phyloP scores from a whole-genome alignment of 1,139 yeast genomes.

The Geotrichum candidum region DNA sequence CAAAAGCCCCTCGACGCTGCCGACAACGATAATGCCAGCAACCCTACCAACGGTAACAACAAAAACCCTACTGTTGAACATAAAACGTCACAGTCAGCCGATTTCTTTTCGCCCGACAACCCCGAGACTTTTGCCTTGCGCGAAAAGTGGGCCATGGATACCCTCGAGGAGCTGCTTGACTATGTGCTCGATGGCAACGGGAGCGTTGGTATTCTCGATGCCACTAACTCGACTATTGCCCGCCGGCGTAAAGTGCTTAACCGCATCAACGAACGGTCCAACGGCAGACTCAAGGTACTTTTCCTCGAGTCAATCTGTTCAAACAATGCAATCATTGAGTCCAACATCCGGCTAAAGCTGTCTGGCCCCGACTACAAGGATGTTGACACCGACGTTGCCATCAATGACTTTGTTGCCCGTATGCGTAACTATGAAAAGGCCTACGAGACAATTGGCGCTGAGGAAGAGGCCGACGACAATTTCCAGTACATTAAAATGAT shows the following conservation, averaged over 20 bases:
- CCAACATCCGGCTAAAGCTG: slow-evolving; percentile 75
- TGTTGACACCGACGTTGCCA: slow-evolving; percentile 77
- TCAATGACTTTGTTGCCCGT: slow-evolving; percentile 76
- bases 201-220: slow-evolving; percentile 91
- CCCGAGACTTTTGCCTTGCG: slow-evolving; percentile 57
- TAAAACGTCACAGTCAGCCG: slow-evolving; percentile 46
- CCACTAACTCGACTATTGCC: slow-evolving; percentile 74
- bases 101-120: slow-evolving; percentile 81
- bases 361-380: slow-evolving; percentile 89
- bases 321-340: slow-evolving; percentile 67
- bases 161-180: slow-evolving; percentile 76
- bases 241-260: slow-evolving; percentile 66
- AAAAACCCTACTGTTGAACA: not conserved
- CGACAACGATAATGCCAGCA: slow-evolving; percentile 5
- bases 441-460: slow-evolving; percentile 82
- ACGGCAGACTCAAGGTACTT: slow-evolving; percentile 71
- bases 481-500: slow-evolving; percentile 92
- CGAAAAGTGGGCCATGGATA: slow-evolving; percentile 95
- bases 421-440: slow-evolving; percentile 80
- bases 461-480: slow-evolving; percentile 47
- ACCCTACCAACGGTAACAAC: not conserved
- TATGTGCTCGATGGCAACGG: slow-evolving; percentile 77
- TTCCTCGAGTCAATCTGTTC: slow-evolving; percentile 86
- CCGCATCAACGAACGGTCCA: slow-evolving; percentile 62
- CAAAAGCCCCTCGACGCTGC: slow-evolving; percentile 44